Base-by-base conservation (phyloP, 2,329 filamentous ascomycete species). In the Phialophora verrucosa region DNA sequence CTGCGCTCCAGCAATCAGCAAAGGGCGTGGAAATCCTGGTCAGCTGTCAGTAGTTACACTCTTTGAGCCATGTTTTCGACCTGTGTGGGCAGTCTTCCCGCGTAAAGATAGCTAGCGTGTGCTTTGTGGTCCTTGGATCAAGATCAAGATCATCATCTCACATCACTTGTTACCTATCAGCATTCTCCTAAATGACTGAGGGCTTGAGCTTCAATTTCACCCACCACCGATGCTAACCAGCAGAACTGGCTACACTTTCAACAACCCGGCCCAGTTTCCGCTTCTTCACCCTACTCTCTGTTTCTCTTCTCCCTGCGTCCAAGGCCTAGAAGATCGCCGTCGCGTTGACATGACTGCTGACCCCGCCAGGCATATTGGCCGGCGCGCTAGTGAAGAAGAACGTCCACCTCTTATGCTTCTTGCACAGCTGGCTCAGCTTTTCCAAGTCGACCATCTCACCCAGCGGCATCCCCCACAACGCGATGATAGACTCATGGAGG, bases 401-500 rank as follows among this genome's bases (percentile, higher is more conserved):
- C 6, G 73, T 75, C 75, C 76, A 82, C 64, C 75, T 75, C 14
- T 75, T 75, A 54, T 74, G 57, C 69, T 76, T 74, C 64, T 76
- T 72, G 72, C 78, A 80, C 62, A 75, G 73, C 53, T 61, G 63
- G 23, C 76, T 75, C 59, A 81, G 63, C 27, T 59, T 72, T 66
- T 82, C 79, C 66, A 81, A 70, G 76, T 82, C 76, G 74, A 79
- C 78, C 79, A 82, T 81, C 71, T 82, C 80, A 2, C 80, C 79
- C 66, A 82, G 59, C 44, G 79, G 79, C 75, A 79, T 78, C 0
- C 79, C 79, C 79, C 79, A 81, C n/a, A 81, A 66, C 31, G 79
- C 76, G 44, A 81, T 63, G 32, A 81, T 74, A 66, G 76, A 77
- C 72, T 81, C 76, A 69, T 81, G 79, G 68, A 81, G 68, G 70